Evolutionary conservation across 1,139 yeast genomes (phyloP).

Genomic region (Eremothecium coryli): DNA sequence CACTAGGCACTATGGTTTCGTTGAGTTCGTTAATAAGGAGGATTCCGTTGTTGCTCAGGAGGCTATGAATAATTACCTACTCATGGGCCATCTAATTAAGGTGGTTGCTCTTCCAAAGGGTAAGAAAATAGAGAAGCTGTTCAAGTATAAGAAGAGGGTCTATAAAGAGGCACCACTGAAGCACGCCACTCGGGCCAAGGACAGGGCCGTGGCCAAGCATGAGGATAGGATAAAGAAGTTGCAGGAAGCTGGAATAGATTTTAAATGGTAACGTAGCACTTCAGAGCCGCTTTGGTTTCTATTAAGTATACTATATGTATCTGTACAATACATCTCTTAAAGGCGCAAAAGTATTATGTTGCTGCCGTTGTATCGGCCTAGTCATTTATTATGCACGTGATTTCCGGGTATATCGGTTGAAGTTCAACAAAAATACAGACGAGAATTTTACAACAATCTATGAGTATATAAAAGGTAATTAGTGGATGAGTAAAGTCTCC

Average conservation of each 20-base stretch:
- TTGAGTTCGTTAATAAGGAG: constrained; percentile 65
- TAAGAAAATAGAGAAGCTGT: constrained; percentile 52
- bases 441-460: too few relatives aligned
- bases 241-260: constrained; percentile 29
- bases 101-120: constrained; percentile 45
- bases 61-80: constrained; percentile 87
- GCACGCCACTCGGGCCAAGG: constrained; percentile 29
- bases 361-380: too few relatives aligned
- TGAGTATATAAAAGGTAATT: too few relatives aligned
- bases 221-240: constrained; percentile 29
- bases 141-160: constrained; percentile 44
- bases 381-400: too few relatives aligned
- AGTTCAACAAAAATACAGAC: too few relatives aligned
- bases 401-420: too few relatives aligned
- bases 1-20: constrained; percentile 86
- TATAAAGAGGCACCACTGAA: constrained; percentile 38
- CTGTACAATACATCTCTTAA: constrained; percentile 4
- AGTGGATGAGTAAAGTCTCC: too few relatives aligned
- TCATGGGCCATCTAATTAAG: constrained; percentile 77
- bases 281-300: not conserved
- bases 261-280: constrained; percentile 22
- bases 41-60: constrained; percentile 88
- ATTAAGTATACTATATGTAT: not conserved
- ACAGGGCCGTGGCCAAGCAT: constrained; percentile 27
- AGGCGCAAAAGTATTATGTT: too few relatives aligned